Percentiles rank a stretch among this genome's conserved stretches.
Conservation (phyloP, 2,329 filamentous ascomycete genomes). For the Pestalotiopsis sp. region DNA sequence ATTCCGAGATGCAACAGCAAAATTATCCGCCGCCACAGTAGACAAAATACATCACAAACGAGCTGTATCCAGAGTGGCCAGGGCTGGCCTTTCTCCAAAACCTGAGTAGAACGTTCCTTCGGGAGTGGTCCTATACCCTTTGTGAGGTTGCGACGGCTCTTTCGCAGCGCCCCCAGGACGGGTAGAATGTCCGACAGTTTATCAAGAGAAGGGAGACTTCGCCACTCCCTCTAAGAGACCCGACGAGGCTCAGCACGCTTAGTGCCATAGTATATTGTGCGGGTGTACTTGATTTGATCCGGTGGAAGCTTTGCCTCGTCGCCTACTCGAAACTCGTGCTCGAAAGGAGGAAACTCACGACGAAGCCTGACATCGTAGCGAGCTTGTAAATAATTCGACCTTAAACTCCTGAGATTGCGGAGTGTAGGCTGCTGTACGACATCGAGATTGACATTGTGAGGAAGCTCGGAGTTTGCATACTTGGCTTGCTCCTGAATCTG, state of each 20-base stretch:
- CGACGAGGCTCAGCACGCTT: background rate
- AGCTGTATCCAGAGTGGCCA: too few relatives aligned
- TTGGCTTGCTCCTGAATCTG: background rate
- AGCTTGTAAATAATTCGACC: background rate
- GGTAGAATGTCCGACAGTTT: too few relatives aligned
- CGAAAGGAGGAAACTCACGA: background rate
- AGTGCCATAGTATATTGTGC: background rate
- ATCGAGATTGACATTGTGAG: background rate
- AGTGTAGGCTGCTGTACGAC: constrained; percentile 1
- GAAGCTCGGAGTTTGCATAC: too few relatives aligned
- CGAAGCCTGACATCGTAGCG: constrained; percentile 1
- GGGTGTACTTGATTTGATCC: background rate
- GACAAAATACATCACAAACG: too few relatives aligned
- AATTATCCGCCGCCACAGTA: too few relatives aligned
- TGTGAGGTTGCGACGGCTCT: too few relatives aligned
- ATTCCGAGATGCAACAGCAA: too few relatives aligned
- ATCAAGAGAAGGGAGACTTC: too few relatives aligned
- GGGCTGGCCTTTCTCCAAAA: too few relatives aligned
- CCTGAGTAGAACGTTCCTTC: too few relatives aligned
- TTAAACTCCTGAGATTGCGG: background rate
- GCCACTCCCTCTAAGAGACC: too few relatives aligned
- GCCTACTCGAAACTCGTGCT: background rate
- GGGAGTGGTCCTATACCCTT: too few relatives aligned
- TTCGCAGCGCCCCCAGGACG: background rate
- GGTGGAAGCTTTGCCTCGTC: background rate